Evolutionary conservation across 257 asterid species (phyloP), one percentile per base, ranked within the genome.

Genomic region (Solanum sparsipilum): DNA sequence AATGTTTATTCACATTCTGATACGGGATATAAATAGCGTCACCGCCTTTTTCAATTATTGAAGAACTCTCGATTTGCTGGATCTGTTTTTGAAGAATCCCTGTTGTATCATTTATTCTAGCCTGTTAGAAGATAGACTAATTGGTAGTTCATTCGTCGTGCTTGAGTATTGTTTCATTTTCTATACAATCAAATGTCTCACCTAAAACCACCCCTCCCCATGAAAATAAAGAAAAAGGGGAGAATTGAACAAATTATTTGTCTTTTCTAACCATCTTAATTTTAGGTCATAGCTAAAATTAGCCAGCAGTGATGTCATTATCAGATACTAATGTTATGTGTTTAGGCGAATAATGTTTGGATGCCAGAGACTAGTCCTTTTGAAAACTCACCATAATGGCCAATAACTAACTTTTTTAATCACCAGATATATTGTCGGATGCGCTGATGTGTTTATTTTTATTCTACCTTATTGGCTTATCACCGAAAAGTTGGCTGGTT

Each of bases 341-440:
- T 48, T 78, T 23, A 15, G 38, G 84, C 7, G 98, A 72, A 72
- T 34, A 73, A 20, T 20, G 72, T 83, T 83, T 56, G 31, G 86
- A 52, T 48, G 44, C 46, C 27, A 20, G 81, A 73, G 81, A 73
- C 27, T 73, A 20, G 82, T 46, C 85, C 36, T 44, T 44, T 2
- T 81, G 29, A 78, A 25, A 41, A 81, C 70, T 48, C 9, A 4
- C 68, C 15, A 81, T 25, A 48, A 81, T 81, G 85, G 85, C 41
- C 65, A 18, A 29, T 35, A 74, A 9, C 2, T 76, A 12, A n/a
- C 31, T 12, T 23, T 76, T 38, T 76, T 74, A 23, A 38, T 76
- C 58, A 76, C 58, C 29, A 27, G 13, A 76, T 75, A 75, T 76
- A 74, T 12, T 74, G 38, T 56, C 5, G 11, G 39, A 11, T 73